Conservation (phyloP, 164 flowering plant genomes). For the Stephania japonica region DNA sequence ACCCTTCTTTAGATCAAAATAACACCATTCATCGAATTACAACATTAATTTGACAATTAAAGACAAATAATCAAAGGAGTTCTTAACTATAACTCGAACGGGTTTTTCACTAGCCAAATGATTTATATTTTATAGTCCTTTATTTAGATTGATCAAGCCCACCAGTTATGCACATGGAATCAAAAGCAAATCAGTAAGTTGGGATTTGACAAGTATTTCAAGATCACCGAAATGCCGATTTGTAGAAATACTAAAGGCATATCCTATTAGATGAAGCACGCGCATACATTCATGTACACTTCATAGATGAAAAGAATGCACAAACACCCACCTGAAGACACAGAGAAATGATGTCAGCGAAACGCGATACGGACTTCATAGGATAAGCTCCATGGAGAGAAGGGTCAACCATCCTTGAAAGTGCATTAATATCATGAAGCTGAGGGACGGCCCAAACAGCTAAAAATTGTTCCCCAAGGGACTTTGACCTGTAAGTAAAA, state of each 20-base stretch:
- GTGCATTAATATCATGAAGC: constrained; percentile 90
- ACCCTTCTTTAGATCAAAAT: neutral
- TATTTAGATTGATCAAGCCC: neutral
- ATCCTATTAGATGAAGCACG: neutral
- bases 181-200: neutral
- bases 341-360: constrained; percentile 81
- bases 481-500: constrained; percentile 34
- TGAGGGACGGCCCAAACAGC: constrained; percentile 94
- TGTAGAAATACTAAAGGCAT: constrained; percentile 1
- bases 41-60: neutral
- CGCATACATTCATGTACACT: neutral
- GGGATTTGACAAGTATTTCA: neutral
- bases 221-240: neutral
- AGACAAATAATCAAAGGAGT: too few relatives aligned
- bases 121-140: neutral
- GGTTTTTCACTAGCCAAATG: neutral
- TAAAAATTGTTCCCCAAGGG: constrained; percentile 71
- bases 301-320: neutral
- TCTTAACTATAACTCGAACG: too few relatives aligned
- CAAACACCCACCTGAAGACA: constrained; percentile 69
- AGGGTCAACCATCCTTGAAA: constrained; percentile 93
- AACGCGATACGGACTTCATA: constrained; percentile 75
- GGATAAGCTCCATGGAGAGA: constrained; percentile 66
- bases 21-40: too few relatives aligned
- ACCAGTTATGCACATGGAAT: neutral